These are phyloP conservation scores for Lycium ferocissimum DNA, from an alignment of 257 asterid species.

Conservation along the genomic window DNA sequence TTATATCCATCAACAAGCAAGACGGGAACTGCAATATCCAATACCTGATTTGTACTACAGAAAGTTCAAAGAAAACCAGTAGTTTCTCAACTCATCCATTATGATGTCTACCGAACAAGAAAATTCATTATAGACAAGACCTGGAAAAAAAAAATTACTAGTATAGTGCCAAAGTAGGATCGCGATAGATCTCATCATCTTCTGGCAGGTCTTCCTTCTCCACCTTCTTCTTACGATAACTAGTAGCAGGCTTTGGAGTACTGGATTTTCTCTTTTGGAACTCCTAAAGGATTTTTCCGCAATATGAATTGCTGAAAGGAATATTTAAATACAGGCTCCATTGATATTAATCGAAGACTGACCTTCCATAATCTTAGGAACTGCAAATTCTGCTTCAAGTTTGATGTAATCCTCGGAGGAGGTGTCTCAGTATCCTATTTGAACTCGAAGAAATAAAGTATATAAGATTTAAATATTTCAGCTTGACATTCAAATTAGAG, in stretches of 20 bases:
- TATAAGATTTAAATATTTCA: slow-evolving; percentile 7
- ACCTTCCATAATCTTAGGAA: slow-evolving; percentile 85
- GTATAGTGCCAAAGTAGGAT: slow-evolving; percentile 83
- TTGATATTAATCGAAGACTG: slow-evolving; percentile 24
- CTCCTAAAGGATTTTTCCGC: slow-evolving; percentile 53
- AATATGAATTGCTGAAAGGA: slow-evolving; percentile 34
- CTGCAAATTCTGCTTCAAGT: slow-evolving; percentile 91
- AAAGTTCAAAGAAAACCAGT: slow-evolving; percentile 31
- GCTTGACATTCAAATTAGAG: slow-evolving; percentile 25
- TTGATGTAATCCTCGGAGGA: slow-evolving; percentile 91
- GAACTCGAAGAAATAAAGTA: slow-evolving; percentile 30
- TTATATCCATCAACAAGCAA: slow-evolving; percentile 98
- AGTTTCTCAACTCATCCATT: slow-evolving; percentile 27
- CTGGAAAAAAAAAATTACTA: slow-evolving; percentile 57
- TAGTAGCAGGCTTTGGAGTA: slow-evolving; percentile 81
- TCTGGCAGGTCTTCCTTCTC: slow-evolving; percentile 89
- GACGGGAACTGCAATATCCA: slow-evolving; percentile 80
- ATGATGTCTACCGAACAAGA: slow-evolving; percentile 29
- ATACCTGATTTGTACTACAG: slow-evolving; percentile 81
- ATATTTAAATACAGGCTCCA: slow-evolving; percentile 20
- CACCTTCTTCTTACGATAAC: slow-evolving; percentile 83
- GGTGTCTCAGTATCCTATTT: slow-evolving; percentile 68
- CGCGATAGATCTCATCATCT: slow-evolving; percentile 74
- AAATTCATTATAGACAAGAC: slow-evolving; percentile 38
- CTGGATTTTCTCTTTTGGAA: slow-evolving; percentile 66